Percentiles rank a stretch among this genome's conserved stretches.
Evolutionary conservation across 208 protist species (phyloP).

Genomic region (Leishmania tarentolae): DNA sequence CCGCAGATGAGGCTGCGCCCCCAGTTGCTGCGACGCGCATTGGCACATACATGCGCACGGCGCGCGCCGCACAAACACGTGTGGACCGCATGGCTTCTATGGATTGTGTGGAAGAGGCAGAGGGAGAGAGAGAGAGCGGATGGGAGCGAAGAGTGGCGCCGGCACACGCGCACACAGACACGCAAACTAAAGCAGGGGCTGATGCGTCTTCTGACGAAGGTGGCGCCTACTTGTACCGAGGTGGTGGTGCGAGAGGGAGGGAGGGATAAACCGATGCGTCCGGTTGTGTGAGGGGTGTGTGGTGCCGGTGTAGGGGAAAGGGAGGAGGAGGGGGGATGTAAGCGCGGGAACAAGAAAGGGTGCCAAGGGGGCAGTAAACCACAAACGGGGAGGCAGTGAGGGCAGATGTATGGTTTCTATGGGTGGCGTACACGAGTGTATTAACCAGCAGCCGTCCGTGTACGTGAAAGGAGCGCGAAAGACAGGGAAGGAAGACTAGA

Average conservation of each 20-base stretch:
- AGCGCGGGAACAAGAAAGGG: neutral
- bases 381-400: neutral
- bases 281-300: neutral
- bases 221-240: neutral
- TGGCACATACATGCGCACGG: conserved; percentile 35
- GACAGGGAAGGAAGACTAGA: neutral
- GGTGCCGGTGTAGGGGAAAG: neutral
- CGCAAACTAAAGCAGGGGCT: neutral
- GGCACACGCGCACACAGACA: neutral
- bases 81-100: conserved; percentile 13
- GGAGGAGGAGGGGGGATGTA: neutral
- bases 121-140: neutral
- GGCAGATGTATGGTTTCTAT: neutral
- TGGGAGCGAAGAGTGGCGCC: neutral
- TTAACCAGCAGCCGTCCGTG: neutral
- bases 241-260: neutral
- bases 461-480: neutral
- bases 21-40: conserved; percentile 6
- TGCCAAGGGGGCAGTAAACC: neutral
- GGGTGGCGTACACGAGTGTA: neutral
- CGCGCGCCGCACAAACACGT: conserved; percentile 9
- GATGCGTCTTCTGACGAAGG: neutral
- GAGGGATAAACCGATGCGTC: neutral
- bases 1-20: neutral
- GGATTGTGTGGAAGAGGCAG: neutral